Evolutionary conservation across 1,284 basidiomycete genomes (phyloP).

Genomic region (Ustanciosporium gigantosporum): DNA sequence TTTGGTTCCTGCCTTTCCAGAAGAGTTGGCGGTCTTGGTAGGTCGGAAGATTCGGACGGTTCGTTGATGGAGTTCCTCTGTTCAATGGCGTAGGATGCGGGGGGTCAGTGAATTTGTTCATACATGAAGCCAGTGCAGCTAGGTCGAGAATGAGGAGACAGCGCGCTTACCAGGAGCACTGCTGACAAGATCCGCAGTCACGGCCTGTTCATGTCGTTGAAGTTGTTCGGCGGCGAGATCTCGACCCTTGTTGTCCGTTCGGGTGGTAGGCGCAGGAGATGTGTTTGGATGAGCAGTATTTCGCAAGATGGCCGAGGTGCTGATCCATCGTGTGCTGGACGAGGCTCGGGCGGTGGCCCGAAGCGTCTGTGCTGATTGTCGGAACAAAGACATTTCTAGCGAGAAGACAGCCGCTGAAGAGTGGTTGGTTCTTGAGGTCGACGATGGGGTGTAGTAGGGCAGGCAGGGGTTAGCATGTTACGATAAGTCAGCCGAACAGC

Average conservation of each 20-base stretch:
- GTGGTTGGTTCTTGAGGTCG: no score
- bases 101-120: neutral
- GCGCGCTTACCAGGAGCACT: slow-evolving; percentile 45
- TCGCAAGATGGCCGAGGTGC: slow-evolving; percentile 21
- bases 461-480: no score
- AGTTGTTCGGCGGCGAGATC: slow-evolving; percentile 49
- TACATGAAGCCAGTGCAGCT: neutral
- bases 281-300: slow-evolving; percentile 28
- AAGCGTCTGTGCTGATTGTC: slow-evolving; percentile 34
- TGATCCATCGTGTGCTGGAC: slow-evolving; percentile 29
- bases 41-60: slow-evolving; percentile 91
- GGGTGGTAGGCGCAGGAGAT: slow-evolving; percentile 23
- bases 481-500: no score
- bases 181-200: slow-evolving; percentile 45
- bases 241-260: slow-evolving; percentile 24
- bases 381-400: no score
- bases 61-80: slow-evolving; percentile 82
- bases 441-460: no score
- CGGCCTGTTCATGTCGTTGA: slow-evolving; percentile 30
- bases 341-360: slow-evolving; percentile 22
- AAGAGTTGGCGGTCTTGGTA: slow-evolving; percentile 92
- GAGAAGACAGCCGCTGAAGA: no score
- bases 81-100: neutral
- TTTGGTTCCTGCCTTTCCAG: slow-evolving; percentile 78
- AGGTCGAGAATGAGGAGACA: neutral